A percentile compares a stretch with the other conserved stretches of the same genome.
phyloP scores from a whole-genome alignment of 1,284 basidiomycete species.

The Mycosarcoma mackinlayi region DNA sequence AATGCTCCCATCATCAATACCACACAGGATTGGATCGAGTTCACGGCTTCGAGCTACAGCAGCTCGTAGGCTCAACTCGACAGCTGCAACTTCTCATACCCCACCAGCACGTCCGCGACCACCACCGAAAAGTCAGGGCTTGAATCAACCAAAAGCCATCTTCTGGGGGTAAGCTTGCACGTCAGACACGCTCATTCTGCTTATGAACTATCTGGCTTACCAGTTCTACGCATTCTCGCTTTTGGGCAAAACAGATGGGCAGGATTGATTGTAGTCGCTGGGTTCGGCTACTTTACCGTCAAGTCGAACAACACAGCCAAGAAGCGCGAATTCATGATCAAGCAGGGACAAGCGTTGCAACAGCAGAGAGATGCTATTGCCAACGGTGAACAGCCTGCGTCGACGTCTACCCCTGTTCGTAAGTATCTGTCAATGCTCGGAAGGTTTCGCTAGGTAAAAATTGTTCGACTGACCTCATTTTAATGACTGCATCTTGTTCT shows the following conservation, averaged over 20 bases:
- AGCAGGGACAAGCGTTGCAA: slow-evolving; percentile 35
- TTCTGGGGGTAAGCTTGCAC: slow-evolving; percentile 32
- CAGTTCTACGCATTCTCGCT: neutral
- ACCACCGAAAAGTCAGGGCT: slow-evolving; percentile 22
- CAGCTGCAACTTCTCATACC: neutral
- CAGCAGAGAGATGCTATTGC: neutral
- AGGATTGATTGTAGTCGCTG: slow-evolving; percentile 35
- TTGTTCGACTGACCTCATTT: neutral
- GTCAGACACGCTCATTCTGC: too few species aligned
- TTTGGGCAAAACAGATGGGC: slow-evolving; percentile 42
- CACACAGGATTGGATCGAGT: neutral
- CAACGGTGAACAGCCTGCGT: slow-evolving; percentile 2
- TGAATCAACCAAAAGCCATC: slow-evolving; percentile 44
- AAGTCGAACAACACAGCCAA: slow-evolving; percentile 50
- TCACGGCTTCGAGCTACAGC: neutral
- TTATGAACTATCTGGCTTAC: neutral
- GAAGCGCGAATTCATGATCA: slow-evolving; percentile 51
- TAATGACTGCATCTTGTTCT: neutral
- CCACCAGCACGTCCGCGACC: neutral
- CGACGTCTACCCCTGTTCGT: slow-evolving; percentile 19
- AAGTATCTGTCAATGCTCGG: slow-evolving; percentile 7
- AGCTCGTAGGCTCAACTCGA: slow-evolving; percentile 8
- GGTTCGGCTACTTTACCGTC: slow-evolving; percentile 49
- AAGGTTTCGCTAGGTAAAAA: neutral
- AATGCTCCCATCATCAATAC: slow-evolving; percentile 16